Base-by-base conservation (phyloP, 1,139 yeast genomes). In the Saccharomyces hybrid region DNA sequence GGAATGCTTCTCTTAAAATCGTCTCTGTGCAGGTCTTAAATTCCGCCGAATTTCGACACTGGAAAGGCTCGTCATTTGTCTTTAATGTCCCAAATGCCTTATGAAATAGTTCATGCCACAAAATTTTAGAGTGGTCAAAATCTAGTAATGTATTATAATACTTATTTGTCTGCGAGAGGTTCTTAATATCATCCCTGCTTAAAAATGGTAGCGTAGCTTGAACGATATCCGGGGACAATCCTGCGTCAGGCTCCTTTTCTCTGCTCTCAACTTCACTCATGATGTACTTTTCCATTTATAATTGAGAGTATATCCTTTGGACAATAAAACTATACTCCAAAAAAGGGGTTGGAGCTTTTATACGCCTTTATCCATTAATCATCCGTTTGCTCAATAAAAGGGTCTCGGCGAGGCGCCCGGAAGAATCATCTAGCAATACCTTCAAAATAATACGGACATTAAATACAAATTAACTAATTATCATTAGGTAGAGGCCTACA, bases 31-130 rank as follows among this genome's bases (percentile, higher is more conserved):
- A 65, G 2, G 69, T 65, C 52, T 59, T 62, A 50, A 59, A 62
- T 13, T 61, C 63, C 11, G 57, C 57, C 3, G 60, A 51, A 26
- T 54, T 49, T 16, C 58, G 58, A 6, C 59, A 51, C 31, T 71
- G 74, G 55, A 74, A 73, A 16, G 79, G 81, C 50, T 75, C 75
- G 5, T 75, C 74, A 50, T 71, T 65, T 26, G 70, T 67, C 42
- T 57, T 54, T 11, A 63, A 70, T 1, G 73, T 63, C 0, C 80
- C 79, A 64, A 81, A 84, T 47, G 78, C 75, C 60, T 80, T 79
- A 27, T 72, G 67, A 63, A 75, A 84, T 47, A 82, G 65, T 20
- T 70, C 65, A 65, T 73, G 72, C 82, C 81, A 75, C 55, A 82
- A 63, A 63, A 71, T 64, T 52, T 73, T 60, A 50, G 78, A 68